These are phyloP conservation scores for Diaporthe capsici DNA, from an alignment of 2,329 filamentous ascomycete species.

Conservation along the genomic window DNA sequence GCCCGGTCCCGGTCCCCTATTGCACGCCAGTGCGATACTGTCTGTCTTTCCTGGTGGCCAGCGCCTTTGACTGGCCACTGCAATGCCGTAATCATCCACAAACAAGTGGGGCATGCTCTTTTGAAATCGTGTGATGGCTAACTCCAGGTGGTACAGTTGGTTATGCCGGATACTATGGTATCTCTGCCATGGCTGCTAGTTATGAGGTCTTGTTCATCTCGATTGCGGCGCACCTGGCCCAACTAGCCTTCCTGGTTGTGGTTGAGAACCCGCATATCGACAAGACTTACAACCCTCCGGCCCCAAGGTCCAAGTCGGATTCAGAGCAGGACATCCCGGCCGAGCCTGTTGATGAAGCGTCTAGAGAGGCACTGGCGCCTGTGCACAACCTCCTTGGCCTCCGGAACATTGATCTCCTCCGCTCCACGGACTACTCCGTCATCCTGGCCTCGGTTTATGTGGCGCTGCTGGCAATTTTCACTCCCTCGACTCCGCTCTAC, in stretches of 20 bases:
- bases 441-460: conserved; percentile 84
- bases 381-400: conserved; percentile 89
- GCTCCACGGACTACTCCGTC: conserved; percentile 86
- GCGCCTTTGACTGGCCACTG: neutral
- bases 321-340: conserved; percentile 45
- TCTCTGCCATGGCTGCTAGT: conserved; percentile 97
- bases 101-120: neutral
- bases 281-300: conserved; percentile 94
- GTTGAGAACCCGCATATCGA: conserved; percentile 99
- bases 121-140: conserved; percentile 19
- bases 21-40: conserved; percentile 9
- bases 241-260: conserved; percentile 91
- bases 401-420: conserved; percentile 88
- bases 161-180: conserved; percentile 97
- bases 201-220: conserved; percentile 98
- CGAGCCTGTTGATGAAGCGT: conserved; percentile 46
- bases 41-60: neutral
- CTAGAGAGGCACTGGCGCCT: conserved; percentile 66
- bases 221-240: conserved; percentile 91
- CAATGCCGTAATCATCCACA: conserved; percentile 18
- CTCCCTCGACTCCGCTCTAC: conserved; percentile 81
- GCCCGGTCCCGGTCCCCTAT: conserved; percentile 27
- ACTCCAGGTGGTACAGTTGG: conserved; percentile 67
- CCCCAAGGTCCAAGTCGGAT: conserved; percentile 73
- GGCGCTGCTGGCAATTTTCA: conserved; percentile 78